Percentiles rank a stretch among this genome's conserved stretches.
phyloP scores from a whole-genome alignment of 2,329 filamentous ascomycete genomes.

The Coniochaeta sp. region DNA sequence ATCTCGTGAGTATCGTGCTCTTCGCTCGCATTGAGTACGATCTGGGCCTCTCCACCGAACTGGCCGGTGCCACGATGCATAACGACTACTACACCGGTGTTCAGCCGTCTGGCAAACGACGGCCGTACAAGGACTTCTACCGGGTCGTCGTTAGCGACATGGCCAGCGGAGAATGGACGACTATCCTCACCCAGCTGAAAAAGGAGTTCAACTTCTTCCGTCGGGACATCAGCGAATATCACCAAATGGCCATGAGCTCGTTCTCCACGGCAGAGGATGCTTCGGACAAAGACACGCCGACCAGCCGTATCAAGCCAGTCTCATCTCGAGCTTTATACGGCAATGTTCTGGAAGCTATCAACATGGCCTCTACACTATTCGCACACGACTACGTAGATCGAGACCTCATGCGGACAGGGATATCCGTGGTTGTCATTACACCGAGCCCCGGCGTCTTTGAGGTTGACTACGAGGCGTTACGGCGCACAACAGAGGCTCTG shows the following conservation, averaged over 20 bases:
- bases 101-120: conserved; percentile 48
- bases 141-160: conserved; percentile 94
- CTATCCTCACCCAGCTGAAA: conserved; percentile 84
- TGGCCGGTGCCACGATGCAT: conserved; percentile 44
- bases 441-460: conserved; percentile 93
- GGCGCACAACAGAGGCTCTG: conserved; percentile 84
- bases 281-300: conserved; percentile 28
- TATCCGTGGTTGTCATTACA: conserved; percentile 87
- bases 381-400: conserved; percentile 89
- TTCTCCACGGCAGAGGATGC: conserved; percentile 29
- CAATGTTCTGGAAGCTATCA: conserved; percentile 93
- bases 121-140: conserved; percentile 83
- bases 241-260: conserved; percentile 40
- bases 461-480: conserved; percentile 83
- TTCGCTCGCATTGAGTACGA: conserved; percentile 91
- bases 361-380: conserved; percentile 81
- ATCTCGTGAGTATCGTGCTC: conserved; percentile 88
- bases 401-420: conserved; percentile 84
- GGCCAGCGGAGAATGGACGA: conserved; percentile 90
- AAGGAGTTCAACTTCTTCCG: conserved; percentile 85
- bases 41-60: conserved; percentile 52
- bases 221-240: conserved; percentile 67
- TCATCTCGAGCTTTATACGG: conserved; percentile 83
- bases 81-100: conserved; percentile 56
- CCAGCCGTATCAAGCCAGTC: conserved; percentile 58